Conservation (phyloP, 1,284 basidiomycete genomes). For the Wallemia mellicola region DNA sequence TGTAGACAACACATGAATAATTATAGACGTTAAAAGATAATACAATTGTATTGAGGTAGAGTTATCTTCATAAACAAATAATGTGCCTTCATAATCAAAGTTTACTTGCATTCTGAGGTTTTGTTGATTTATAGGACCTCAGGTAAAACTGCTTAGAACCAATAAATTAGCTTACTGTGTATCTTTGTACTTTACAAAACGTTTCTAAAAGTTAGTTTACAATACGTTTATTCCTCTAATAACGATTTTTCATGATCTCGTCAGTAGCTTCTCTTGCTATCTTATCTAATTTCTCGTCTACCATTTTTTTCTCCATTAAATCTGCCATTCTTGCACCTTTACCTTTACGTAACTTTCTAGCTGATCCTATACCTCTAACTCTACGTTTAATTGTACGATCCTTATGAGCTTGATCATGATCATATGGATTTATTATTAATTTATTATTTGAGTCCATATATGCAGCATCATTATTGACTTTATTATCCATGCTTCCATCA, state of each 20-base stretch:
- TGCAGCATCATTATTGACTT: background rate
- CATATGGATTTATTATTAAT: background rate
- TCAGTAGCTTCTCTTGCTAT: background rate
- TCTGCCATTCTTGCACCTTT: background rate
- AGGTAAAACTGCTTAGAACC: too few relatives aligned
- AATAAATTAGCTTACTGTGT: too few relatives aligned
- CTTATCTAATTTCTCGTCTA: background rate
- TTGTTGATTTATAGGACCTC: too few relatives aligned
- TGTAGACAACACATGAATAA: too few relatives aligned
- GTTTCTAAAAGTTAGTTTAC: background rate
- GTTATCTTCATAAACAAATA: too few relatives aligned
- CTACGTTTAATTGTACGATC: background rate
- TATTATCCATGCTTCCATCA: background rate
- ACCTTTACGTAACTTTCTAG: background rate
- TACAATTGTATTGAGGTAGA: too few relatives aligned
- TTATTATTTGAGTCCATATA: background rate
- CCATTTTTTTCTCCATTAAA: background rate
- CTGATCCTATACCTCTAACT: background rate
- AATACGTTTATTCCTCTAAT: background rate
- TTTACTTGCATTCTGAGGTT: too few relatives aligned
- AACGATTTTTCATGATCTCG: background rate
- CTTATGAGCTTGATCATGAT: background rate
- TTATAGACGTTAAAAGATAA: too few relatives aligned
- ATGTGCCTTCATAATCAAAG: too few relatives aligned
- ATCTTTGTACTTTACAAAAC: background rate